Evolutionary conservation across 495 filamentous ascomycete genomes (phyloP).

Genomic region (Cercophora newfieldiana): DNA sequence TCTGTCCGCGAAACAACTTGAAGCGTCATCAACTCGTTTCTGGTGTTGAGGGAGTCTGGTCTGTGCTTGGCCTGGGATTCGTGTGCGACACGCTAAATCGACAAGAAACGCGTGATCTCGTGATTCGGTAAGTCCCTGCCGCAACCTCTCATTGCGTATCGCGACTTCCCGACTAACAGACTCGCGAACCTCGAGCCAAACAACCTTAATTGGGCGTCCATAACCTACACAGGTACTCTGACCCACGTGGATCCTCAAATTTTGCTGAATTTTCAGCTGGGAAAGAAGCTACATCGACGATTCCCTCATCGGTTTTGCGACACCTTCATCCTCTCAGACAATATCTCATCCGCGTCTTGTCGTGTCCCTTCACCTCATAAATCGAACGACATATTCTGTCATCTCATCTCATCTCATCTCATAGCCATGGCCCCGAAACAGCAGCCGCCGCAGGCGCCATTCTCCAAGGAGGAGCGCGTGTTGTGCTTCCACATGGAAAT

Average conservation of each 20-base stretch:
- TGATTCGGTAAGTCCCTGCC: conserved; percentile 22
- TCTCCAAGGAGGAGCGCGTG: conserved; percentile 86
- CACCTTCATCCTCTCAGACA: background rate
- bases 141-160: background rate
- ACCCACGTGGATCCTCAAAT: background rate
- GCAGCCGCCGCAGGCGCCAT: conserved; percentile 49
- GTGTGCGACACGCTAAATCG: conserved; percentile 13
- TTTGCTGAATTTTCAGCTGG: background rate
- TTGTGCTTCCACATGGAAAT: conserved; percentile 97
- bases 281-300: background rate
- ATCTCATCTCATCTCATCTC: background rate
- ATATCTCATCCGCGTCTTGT: conserved; percentile 7
- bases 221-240: background rate
- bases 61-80: background rate
- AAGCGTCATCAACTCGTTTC: background rate
- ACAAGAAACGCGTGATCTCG: conserved; percentile 28
- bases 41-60: background rate
- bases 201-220: background rate
- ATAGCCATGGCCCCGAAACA: conserved; percentile 15
- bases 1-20: background rate
- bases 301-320: background rate
- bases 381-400: background rate
- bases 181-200: background rate
- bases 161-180: background rate
- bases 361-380: too few species aligned